Percentiles rank a stretch among this genome's conserved stretches.
These are phyloP conservation scores for grape (Vitis vinifera) DNA, from an alignment of 164 flowering plant genomes.

Conservation along the genomic window DNA sequence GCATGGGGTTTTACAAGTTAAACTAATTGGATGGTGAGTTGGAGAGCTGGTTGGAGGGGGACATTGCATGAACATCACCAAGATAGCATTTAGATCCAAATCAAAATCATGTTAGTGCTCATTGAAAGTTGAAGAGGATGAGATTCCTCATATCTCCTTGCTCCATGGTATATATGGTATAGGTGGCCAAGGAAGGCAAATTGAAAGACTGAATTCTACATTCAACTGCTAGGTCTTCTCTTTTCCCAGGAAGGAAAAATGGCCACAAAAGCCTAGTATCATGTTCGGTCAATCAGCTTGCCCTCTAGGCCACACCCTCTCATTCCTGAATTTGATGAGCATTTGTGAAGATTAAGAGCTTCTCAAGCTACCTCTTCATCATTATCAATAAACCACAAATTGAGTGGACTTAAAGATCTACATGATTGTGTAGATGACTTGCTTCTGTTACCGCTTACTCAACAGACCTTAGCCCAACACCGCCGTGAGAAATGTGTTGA, in stretches of 20 bases:
- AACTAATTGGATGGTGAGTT: too few relatives aligned
- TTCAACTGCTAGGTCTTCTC: too few relatives aligned
- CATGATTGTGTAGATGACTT: conserved; percentile 22
- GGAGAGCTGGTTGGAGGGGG: neutral
- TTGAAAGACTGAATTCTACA: too few relatives aligned
- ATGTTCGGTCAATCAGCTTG: conserved; percentile 29
- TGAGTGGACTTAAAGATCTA: conserved; percentile 23
- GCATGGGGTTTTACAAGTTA: too few relatives aligned
- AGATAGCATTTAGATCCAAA: neutral
- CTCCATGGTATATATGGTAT: neutral
- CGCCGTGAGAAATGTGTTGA: conserved; percentile 8
- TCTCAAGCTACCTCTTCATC: conserved; percentile 17
- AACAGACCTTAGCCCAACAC: conserved; percentile 19
- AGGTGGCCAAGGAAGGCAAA: neutral
- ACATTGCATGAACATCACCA: conserved; percentile 9
- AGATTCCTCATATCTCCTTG: conserved; percentile 17
- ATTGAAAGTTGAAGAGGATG: neutral
- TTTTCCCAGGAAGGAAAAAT: conserved; percentile 1
- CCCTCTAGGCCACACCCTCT: conserved; percentile 27
- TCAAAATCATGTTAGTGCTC: conserved; percentile 1
- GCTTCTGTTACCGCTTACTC: conserved; percentile 24
- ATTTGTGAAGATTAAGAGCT: conserved; percentile 16
- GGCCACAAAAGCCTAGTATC: conserved; percentile 15
- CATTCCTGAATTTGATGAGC: conserved; percentile 12
- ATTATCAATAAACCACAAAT: conserved; percentile 16